These are phyloP conservation scores for Lepidium africanum DNA, from an alignment of 345 rosid genomes.

Conservation along the genomic window DNA sequence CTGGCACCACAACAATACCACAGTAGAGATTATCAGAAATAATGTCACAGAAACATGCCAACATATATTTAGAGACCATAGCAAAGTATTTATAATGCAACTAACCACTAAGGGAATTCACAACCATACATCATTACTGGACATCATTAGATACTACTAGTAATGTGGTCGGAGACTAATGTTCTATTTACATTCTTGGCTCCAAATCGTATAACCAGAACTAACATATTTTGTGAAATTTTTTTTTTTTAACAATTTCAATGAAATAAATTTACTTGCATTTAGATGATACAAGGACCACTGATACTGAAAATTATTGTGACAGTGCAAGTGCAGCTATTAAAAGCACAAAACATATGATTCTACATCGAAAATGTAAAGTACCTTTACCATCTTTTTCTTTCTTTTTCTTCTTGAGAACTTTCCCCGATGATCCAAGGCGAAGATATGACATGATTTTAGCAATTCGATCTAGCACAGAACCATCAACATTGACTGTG, in stretches of 20 bases:
- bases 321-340: neutral
- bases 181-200: neutral
- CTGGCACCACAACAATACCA: neutral
- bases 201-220: neutral
- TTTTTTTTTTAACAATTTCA: neutral
- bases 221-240: neutral
- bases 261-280: neutral
- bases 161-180: neutral
- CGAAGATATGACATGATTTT: constrained; percentile 97
- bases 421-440: constrained; percentile 98
- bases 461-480: constrained; percentile 93
- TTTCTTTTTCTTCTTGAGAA: constrained; percentile 98
- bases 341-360: neutral
- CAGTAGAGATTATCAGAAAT: neutral
- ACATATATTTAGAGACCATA: neutral
- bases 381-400: constrained; percentile 78
- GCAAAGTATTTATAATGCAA: neutral
- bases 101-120: neutral
- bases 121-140: neutral
- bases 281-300: neutral
- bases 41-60: neutral
- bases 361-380: neutral
- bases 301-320: neutral
- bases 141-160: neutral
- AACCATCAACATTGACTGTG: constrained; percentile 84